These are phyloP conservation scores for Hymenoscyphus salicellus DNA, from an alignment of 2,329 filamentous ascomycete species.

Conservation along the genomic window DNA sequence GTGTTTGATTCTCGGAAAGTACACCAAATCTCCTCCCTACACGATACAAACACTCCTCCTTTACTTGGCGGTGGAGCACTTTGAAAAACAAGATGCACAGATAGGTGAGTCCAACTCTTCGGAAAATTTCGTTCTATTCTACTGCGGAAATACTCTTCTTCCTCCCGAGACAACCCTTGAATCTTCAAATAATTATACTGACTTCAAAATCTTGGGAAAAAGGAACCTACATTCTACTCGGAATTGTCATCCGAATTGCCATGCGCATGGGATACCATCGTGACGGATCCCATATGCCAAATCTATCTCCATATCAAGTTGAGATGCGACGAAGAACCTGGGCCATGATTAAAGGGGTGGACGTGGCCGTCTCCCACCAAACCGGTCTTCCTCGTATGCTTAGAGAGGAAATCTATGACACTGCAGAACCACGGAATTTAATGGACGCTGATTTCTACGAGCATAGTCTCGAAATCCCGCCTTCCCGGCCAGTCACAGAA, in stretches of 20 bases:
- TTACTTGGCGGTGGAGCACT: slow-evolving; percentile 51
- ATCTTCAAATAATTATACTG: not conserved
- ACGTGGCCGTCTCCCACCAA: slow-evolving; percentile 62
- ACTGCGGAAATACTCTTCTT: not conserved
- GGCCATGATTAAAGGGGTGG: slow-evolving; percentile 55
- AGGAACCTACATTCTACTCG: slow-evolving; percentile 50
- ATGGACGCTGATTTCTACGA: slow-evolving; percentile 63
- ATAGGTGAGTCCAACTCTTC: slow-evolving; percentile 33
- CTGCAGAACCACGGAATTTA: slow-evolving; percentile 57
- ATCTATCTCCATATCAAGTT: slow-evolving; percentile 49
- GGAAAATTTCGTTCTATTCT: not conserved
- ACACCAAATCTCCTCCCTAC: slow-evolving; percentile 45
- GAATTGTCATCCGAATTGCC: slow-evolving; percentile 51
- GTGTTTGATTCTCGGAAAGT: slow-evolving; percentile 49
- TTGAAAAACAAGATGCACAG: slow-evolving; percentile 48
- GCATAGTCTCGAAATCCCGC: slow-evolving; percentile 52
- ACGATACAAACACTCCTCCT: slow-evolving; percentile 51
- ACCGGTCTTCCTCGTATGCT: slow-evolving; percentile 65
- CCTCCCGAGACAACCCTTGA: no score
- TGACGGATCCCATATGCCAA: slow-evolving; percentile 46
- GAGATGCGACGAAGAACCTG: slow-evolving; percentile 62
- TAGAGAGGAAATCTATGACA: slow-evolving; percentile 59
- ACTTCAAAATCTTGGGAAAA: not conserved
- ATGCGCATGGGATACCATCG: slow-evolving; percentile 57
- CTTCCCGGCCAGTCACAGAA: slow-evolving; percentile 52